Evolutionary conservation across 257 asterid genomes (phyloP), one percentile per base, ranked within the genome.

Genomic region (Rehmannia glutinosa): DNA sequence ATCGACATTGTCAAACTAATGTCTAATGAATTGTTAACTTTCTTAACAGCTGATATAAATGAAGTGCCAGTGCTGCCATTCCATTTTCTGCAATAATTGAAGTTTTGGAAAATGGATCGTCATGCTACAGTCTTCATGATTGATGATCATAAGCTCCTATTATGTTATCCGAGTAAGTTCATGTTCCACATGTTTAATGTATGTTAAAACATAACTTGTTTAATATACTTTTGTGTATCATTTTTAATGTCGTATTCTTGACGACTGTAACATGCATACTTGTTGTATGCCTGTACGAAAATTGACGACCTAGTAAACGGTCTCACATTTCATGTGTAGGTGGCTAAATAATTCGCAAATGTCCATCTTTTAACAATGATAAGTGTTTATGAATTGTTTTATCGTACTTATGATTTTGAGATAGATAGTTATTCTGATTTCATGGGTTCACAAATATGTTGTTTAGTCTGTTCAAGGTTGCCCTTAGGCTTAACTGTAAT

Each of bases 81-180:
- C n/a, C n/a, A n/a, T n/a, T n/a, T 41, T 41, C 46, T 41, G 7
- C 68, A n/a, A n/a, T n/a, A n/a, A n/a, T n/a, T n/a, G n/a, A n/a
- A n/a, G n/a, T n/a, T n/a, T n/a, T n/a, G n/a, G n/a, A n/a, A n/a
- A n/a, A n/a, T n/a, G n/a, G n/a, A n/a, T n/a, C n/a, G n/a, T n/a
- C n/a, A n/a, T n/a, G n/a, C n/a, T n/a, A n/a, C n/a, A n/a, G n/a
- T n/a, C n/a, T n/a, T n/a, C n/a, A n/a, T n/a, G n/a, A n/a, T n/a
- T n/a, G n/a, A n/a, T n/a, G n/a, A n/a, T n/a, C n/a, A 70, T 28
- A 42, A 30, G 54, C 56, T 54, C 53, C 12, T 63, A n/a, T 32
- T 16, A 20, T 23, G 20, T 27, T 19, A 42, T 71, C 56, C 13
- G 33, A 24, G 53, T 62, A 60, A 46, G 39, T 23, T 16, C 36